A percentile compares a stretch with the other conserved stretches of the same genome.
These are phyloP conservation scores for Paecilomyces niveus DNA, from an alignment of 2,329 filamentous ascomycete genomes.

Conservation along the genomic window DNA sequence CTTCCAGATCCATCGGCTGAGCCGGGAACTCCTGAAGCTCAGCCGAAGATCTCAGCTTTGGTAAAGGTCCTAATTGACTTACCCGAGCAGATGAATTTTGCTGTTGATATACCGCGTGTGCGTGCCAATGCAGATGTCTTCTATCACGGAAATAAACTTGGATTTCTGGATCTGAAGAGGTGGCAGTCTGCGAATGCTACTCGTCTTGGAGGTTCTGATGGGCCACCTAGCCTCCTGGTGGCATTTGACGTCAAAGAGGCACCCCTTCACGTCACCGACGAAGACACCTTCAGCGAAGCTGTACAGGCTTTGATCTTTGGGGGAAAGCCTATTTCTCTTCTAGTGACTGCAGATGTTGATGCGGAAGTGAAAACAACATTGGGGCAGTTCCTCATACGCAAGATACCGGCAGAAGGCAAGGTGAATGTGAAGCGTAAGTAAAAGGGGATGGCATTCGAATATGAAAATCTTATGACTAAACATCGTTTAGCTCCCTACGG, in stretches of 20 bases:
- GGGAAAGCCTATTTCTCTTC: slow-evolving; percentile 59
- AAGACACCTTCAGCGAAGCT: slow-evolving; percentile 70
- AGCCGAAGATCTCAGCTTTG: slow-evolving; percentile 74
- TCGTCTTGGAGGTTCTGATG: slow-evolving; percentile 53
- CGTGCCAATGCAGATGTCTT: slow-evolving; percentile 72
- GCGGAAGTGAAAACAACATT: slow-evolving; percentile 75
- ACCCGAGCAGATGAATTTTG: slow-evolving; percentile 81
- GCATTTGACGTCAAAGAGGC: slow-evolving; percentile 69
- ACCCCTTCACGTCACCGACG: slow-evolving; percentile 74
- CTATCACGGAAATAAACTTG: slow-evolving; percentile 71
- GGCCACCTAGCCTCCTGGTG: slow-evolving; percentile 62
- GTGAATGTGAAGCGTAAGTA: slow-evolving; percentile 91
- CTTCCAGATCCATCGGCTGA: slow-evolving; percentile 75
- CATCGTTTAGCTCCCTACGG: slow-evolving; percentile 50
- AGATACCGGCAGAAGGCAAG: slow-evolving; percentile 74
- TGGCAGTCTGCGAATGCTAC: slow-evolving; percentile 84
- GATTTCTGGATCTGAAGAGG: slow-evolving; percentile 66
- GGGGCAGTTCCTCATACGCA: slow-evolving; percentile 71
- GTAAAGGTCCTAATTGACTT: slow-evolving; percentile 72
- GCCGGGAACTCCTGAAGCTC: slow-evolving; percentile 62
- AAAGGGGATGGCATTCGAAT: slow-evolving; percentile 14
- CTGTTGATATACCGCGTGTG: slow-evolving; percentile 69
- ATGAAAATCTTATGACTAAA: slow-evolving; percentile 15
- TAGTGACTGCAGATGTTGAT: slow-evolving; percentile 73
- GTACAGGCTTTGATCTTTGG: slow-evolving; percentile 76